Base-by-base conservation (phyloP, 148 eudicot genomes). In the Diospyros kaki region DNA sequence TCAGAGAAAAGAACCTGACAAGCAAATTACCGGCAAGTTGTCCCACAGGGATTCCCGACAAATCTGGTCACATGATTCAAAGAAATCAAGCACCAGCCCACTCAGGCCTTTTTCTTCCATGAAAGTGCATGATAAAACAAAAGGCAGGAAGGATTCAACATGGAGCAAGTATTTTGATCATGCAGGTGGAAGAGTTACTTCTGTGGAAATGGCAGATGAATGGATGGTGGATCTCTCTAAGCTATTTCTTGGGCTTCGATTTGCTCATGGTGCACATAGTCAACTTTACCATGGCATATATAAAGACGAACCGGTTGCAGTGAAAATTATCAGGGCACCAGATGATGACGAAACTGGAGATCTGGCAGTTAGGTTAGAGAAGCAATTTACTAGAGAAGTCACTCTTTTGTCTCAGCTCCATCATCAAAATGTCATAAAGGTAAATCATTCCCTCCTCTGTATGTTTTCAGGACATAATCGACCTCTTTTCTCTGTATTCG, bases 221-320 rank as follows among this genome's bases (percentile, higher is more conserved):
- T 79, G 86, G 77, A 80, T 81, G 84, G 87, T 87, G 45, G 97
- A 94, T 89, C 87, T 90, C 65, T 92, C 96, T 4, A 76, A 90
- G 85, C 77, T 92, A 14, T 83, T 84, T 75, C 82, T 94, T 40
- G 98, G 98, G 56, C 86, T 72, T 68, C 86, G 75, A 81, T 94
- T 94, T 86, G 96, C 97, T 77, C 88, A 90, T 82, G 98, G 98
- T 28, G 96, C 93, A 12, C 83, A 88, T 44, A 90, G 95, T 76
- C 91, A 87, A 78, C 93, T 92, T 73, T 85, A 92, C 77, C 97
- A 86, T 85, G 98, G 96, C 12, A 82, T 76, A 1, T 94, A 94
- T 40, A 87, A 86, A 81, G 92, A 85, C 17, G 89, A 90, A 78
- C 69, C 89, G n/a, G 97, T 90, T 42, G 98, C 98, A 9, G 90